Evolutionary conservation across 768 basidiomycete species (phyloP), one percentile per base, ranked within the genome.

Genomic region (Coprinellus aureogranulatus): DNA sequence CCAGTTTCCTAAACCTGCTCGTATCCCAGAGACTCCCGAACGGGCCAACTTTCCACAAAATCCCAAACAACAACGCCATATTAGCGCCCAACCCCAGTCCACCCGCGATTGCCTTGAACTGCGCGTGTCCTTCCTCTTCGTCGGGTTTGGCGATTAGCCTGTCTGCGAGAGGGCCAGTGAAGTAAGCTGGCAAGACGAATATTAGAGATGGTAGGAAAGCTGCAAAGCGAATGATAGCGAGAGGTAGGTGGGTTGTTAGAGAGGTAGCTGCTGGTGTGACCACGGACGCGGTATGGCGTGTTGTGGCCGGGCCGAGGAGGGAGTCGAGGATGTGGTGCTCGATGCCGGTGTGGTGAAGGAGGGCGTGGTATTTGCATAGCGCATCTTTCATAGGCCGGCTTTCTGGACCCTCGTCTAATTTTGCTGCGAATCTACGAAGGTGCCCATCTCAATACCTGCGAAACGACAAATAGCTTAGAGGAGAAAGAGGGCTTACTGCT

Each of bases 81-180:
- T 71, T 68, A 40, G 67, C 34, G 37, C 75, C 68, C 55, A 70
- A 57, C 25, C 81, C 79, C 10, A 82, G 26, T 2, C 80, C 80
- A 2, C 86, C 87, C 25, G 85, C 79, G 9, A 86, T 74, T 46
- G 84, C 75, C 69, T 88, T 87, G 69, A 83, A 89, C 69, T 90
- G 87, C n/a, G 88, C 86, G 49, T 80, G 72, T 28, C 81, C 79
- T 64, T 89, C 88, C 64, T 87, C 79, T 65, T 89, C 87, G 31
- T 81, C 79, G 14, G 72, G 65, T 0, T 65, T 66, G 10, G 76
- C 75, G 26, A 88, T 62, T 47, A 76, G 62, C 44, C 72, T 75
- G 37, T 76, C 76, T 18, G 73, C 70, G n/a, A 83, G 64, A 12
- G 60, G 54, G 23, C 81, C 81, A 20, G 80, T 67, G 42, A 82